phyloP scores from a whole-genome alignment of 108 stramenopile genomes.

The Cyclostephanos tholiformis region DNA sequence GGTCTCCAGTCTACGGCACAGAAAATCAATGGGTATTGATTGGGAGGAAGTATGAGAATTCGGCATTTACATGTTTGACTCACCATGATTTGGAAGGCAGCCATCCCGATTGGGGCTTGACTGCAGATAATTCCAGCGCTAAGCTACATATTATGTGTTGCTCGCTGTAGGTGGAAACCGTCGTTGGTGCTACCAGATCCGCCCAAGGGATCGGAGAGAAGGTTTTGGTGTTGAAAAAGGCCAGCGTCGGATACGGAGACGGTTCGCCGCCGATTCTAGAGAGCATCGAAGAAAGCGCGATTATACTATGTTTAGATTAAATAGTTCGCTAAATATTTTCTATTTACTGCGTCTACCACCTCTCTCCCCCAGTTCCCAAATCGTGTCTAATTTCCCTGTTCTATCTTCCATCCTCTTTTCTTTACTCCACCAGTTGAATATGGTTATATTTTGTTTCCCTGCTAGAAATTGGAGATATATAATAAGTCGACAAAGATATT shows the following conservation, averaged over 20 bases:
- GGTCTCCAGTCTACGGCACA: constrained; percentile 5
- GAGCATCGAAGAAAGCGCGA: no score
- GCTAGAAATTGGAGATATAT: no score
- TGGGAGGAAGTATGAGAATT: constrained; percentile 3
- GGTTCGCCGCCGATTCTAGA: constrained; percentile 34
- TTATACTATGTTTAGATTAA: no score
- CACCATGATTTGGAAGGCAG: background rate
- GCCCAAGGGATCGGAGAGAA: constrained; percentile 72
- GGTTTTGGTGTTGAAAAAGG: constrained; percentile 62
- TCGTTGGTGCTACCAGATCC: constrained; percentile 51
- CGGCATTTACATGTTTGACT: background rate
- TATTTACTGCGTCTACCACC: no score
- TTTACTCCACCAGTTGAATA: no score
- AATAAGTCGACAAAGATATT: no score
- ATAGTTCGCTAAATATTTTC: no score
- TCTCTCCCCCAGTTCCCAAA: no score
- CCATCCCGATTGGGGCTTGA: constrained; percentile 5
- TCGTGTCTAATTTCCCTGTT: no score
- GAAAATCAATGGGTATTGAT: background rate
- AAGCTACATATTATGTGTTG: constrained; percentile 8
- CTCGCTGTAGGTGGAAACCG: constrained; percentile 49
- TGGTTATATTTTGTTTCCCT: no score
- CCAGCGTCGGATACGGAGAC: constrained; percentile 68
- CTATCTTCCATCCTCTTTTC: no score
- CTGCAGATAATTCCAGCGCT: background rate